Base-by-base conservation (phyloP, 2,329 filamentous ascomycete genomes). In the Zymoseptoria pseudotritici region DNA sequence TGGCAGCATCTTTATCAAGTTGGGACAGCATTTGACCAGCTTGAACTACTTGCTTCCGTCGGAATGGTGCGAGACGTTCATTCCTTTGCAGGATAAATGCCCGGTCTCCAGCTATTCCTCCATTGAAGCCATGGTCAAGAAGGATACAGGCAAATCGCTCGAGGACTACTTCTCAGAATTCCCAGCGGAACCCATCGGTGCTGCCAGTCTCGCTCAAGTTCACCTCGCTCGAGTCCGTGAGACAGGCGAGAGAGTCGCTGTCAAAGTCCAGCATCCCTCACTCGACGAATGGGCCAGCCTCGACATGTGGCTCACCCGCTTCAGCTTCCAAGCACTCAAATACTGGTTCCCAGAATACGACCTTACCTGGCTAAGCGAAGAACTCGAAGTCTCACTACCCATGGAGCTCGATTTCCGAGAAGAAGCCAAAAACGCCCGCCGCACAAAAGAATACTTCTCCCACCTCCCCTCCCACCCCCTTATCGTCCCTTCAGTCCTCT, bases 281-380 rank as follows among this genome's bases (percentile, higher is more conserved):
- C 78, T 99, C 58, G 89, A 91, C 63, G 88, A 95, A 75, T 99
- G 91, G 90, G 88, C 91, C 17, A 89, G 86, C 24, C 80, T 99
- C 10, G 94, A 99, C 73, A 81, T 97, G 65, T 85, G 87, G 2
- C 79, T 99, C 62, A 99, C 94, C 4, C 80, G 84, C 46, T 95
- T 94, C 69, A 95, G 92, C 0, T 99, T 99, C 74, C 86, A 87
- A 10, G 94, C 88, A 0, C 78, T 99, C 61, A 96, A 96, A 75
- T 83, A 84, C 60, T 97, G 93, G 80, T 99, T 99, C 71, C 95
- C 95, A 2, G 92, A 97, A 68, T 99, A 99, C 74, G 94, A 99
- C 73, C 81, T 99, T 26, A 92, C 96, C 71, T 99, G 94, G 94
- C 79, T 99, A 9, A 92, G 91, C 0, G 86, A 87, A 7, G 94